Base-by-base conservation (phyloP, 2,329 filamentous ascomycete species). In the Decorospora gaudefroyi region DNA sequence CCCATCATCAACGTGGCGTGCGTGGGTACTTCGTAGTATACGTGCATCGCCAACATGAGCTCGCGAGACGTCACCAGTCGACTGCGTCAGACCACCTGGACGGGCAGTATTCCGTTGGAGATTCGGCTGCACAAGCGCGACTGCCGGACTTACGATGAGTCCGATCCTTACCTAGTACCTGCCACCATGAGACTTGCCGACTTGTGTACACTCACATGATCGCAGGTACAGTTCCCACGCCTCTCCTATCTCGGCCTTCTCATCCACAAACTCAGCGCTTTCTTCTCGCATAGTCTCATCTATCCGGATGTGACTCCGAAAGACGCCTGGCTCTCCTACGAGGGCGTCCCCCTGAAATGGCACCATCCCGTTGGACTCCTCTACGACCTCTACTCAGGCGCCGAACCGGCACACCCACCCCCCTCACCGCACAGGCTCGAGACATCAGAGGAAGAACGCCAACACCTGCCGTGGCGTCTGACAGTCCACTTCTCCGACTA, bases 331-430 rank as follows among this genome's bases (percentile, higher is more conserved):
- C 80, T 89, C 52, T 83, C 81, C 1, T 85, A 83, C 60, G 82
- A 88, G 64, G 78, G 76, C 10, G 84, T 88, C 11, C 80, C 83
- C 2, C 67, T 88, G 52, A 87, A 86, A 72, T 86, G 84, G 83
- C 85, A 88, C 61, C 84, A 86, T 47, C 85, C 86, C 0, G 65
- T 86, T 8, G 86, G 86, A 1, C 72, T 89, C 8, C 74, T 88
- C 4, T 87, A 83, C 61, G 86, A 88, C 65, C 73, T 88, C 4
- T 87, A 87, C 57, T 80, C 81, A 2, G 82, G 81, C 12, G 76
- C 75, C 15, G 78, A 77, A 42, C 76, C 77, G 1, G 64, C 76
- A 18, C 58, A 64, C 42, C 59, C 57, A 2, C 15, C 34, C 1
- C 28, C 41, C 27, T 34, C 56, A 22, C 16, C 55, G 9, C 41